Evolutionary conservation across 345 rosid species (phyloP).

Genomic region (Cardamine resedifolia): DNA sequence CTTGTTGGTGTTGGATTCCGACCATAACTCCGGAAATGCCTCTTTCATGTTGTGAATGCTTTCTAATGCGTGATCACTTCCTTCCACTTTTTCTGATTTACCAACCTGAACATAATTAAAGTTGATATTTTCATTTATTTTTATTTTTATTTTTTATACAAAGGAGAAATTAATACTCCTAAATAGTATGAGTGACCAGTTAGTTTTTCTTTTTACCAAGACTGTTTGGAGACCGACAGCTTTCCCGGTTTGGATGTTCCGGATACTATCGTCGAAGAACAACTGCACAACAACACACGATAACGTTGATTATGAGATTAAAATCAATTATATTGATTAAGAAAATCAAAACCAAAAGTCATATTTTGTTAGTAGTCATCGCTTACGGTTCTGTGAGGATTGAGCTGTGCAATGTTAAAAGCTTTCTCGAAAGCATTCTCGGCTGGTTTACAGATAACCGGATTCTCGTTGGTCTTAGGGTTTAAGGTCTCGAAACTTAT

Average conservation of each 20-base stretch:
- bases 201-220: no score
- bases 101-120: constrained; percentile 59
- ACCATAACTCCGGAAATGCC: constrained; percentile 78
- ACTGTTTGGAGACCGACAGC: constrained; percentile 70
- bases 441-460: constrained; percentile 79
- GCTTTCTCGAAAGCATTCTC: constrained; percentile 63
- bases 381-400: constrained; percentile 47
- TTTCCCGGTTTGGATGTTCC: constrained; percentile 73
- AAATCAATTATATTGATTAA: not conserved
- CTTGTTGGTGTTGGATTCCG: constrained; percentile 35
- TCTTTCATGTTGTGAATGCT: constrained; percentile 82
- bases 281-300: constrained; percentile 46
- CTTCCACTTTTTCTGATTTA: constrained; percentile 54
- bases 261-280: constrained; percentile 82
- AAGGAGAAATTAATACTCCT: not conserved
- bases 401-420: constrained; percentile 56
- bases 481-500: constrained; percentile 88
- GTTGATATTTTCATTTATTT: not conserved
- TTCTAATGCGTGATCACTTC: constrained; percentile 76
- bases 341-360: not conserved
- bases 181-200: not conserved
- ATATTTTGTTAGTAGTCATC: not conserved
- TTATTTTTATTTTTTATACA: not conserved
- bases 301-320: not conserved
- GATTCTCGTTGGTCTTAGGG: constrained; percentile 53